phyloP scores from a whole-genome alignment of 257 asterid species.

The Capsicum pubescens region DNA sequence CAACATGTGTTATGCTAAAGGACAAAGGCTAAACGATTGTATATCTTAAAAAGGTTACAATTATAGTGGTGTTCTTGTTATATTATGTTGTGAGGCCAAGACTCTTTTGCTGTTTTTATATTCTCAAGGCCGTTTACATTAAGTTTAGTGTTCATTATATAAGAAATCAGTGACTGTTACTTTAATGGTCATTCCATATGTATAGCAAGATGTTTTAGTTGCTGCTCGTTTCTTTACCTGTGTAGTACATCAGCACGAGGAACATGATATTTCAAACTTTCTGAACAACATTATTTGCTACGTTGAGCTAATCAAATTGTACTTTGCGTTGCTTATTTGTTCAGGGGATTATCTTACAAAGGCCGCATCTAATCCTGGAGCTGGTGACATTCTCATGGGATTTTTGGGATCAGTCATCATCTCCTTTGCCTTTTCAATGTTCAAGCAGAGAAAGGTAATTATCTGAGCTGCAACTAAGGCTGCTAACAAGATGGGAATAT shows the following conservation, averaged over 20 bases:
- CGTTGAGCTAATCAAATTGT: background rate
- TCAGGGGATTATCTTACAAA: conserved; percentile 89
- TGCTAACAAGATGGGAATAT: background rate
- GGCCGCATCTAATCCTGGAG: conserved; percentile 89
- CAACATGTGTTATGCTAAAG: background rate
- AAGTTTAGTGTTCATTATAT: background rate
- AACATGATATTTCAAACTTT: background rate
- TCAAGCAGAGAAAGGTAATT: conserved; percentile 92
- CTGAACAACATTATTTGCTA: background rate
- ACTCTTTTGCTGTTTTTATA: background rate
- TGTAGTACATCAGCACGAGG: background rate
- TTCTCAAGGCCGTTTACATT: background rate
- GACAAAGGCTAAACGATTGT: background rate
- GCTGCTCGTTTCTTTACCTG: background rate
- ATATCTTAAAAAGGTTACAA: background rate
- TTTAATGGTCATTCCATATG: background rate
- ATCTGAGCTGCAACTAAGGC: background rate
- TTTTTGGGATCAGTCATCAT: conserved; percentile 95
- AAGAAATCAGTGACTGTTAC: background rate
- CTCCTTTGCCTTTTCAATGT: conserved; percentile 97
- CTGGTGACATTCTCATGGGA: conserved; percentile 94
- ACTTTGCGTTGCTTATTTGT: background rate
- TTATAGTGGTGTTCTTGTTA: background rate
- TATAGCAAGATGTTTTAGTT: background rate
- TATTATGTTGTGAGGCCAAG: background rate